Evolutionary conservation across 345 rosid species (phyloP).

Genomic region (Hibiscus syriacus): DNA sequence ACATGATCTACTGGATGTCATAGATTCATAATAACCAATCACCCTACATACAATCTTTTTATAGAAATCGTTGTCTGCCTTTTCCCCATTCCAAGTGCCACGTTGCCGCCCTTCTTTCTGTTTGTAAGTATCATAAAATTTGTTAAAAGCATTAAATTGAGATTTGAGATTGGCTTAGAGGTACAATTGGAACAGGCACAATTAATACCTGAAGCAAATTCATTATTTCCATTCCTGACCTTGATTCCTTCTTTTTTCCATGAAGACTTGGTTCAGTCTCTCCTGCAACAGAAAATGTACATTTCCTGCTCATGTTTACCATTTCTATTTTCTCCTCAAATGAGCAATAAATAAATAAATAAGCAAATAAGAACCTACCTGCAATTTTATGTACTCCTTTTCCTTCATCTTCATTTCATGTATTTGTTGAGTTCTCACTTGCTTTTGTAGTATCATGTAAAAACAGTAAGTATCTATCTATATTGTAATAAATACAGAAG

Average conservation of each 20-base stretch:
- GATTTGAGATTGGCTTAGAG: not conserved
- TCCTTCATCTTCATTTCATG: slow-evolving; percentile 98
- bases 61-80: slow-evolving; percentile 86
- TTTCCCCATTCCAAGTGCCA: slow-evolving; percentile 99
- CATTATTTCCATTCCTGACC: slow-evolving; percentile 98
- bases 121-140: slow-evolving; percentile 14
- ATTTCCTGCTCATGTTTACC: not conserved
- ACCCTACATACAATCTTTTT: slow-evolving; percentile 68
- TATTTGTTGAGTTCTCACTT: slow-evolving; percentile 94
- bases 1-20: not conserved
- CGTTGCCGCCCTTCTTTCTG: slow-evolving; percentile 99
- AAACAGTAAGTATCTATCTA: slow-evolving; percentile 12
- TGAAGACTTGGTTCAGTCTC: slow-evolving; percentile 89
- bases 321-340: slow-evolving; percentile 3
- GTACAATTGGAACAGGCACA: not conserved
- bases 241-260: slow-evolving; percentile 98
- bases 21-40: slow-evolving; percentile 10
- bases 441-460: slow-evolving; percentile 41
- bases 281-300: slow-evolving; percentile 40
- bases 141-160: not conserved
- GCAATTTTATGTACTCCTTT: slow-evolving; percentile 93
- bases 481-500: not conserved
- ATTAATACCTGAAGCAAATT: slow-evolving; percentile 81
- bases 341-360: not conserved
- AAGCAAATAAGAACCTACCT: slow-evolving; percentile 33